Evolutionary conservation across 192 early-diverging fungal genomes (phyloP).

Genomic region (Geranomyces variabilis): DNA sequence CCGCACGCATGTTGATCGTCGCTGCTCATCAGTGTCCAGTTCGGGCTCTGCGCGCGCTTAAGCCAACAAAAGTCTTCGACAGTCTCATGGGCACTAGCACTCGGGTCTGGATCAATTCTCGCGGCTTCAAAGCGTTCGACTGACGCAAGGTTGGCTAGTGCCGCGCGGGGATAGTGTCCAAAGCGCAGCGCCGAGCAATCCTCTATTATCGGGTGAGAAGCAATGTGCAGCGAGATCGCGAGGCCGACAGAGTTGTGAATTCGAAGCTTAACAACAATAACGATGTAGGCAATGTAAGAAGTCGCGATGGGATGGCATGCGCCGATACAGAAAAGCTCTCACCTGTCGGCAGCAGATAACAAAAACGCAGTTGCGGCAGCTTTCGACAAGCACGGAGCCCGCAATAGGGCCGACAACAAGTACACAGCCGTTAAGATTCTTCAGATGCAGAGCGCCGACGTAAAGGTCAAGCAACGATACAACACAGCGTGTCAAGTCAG

Average conservation of each 20-base stretch:
- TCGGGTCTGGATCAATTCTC: conserved; percentile 12
- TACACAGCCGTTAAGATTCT: conserved; percentile 66
- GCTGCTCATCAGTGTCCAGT: conserved; percentile 22
- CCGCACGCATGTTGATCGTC: too few species aligned
- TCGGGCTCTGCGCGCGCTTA: conserved; percentile 30
- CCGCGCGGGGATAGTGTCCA: conserved; percentile 52
- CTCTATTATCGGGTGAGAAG: conserved; percentile 88
- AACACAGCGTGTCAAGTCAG: conserved; percentile 62
- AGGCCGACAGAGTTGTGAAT: conserved; percentile 75
- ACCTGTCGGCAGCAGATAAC: conserved; percentile 79
- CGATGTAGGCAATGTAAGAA: not conserved
- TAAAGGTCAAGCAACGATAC: conserved; percentile 61
- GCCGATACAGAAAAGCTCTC: conserved; percentile 15
- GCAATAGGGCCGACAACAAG: conserved; percentile 68
- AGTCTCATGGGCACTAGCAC: conserved; percentile 55
- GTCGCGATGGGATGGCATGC: not conserved
- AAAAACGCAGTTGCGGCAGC: conserved; percentile 63
- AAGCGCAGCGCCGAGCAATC: conserved; percentile 70
- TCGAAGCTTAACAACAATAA: too few species aligned
- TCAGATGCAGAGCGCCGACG: conserved; percentile 77
- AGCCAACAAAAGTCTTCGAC: conserved; percentile 96
- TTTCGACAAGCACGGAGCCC: conserved; percentile 75
- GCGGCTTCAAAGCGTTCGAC: conserved; percentile 34
- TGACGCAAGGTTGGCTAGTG: conserved; percentile 31
- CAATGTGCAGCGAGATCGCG: conserved; percentile 68